Base-by-base conservation (phyloP, 148 eudicot species). In the Simmondsia chinensis region DNA sequence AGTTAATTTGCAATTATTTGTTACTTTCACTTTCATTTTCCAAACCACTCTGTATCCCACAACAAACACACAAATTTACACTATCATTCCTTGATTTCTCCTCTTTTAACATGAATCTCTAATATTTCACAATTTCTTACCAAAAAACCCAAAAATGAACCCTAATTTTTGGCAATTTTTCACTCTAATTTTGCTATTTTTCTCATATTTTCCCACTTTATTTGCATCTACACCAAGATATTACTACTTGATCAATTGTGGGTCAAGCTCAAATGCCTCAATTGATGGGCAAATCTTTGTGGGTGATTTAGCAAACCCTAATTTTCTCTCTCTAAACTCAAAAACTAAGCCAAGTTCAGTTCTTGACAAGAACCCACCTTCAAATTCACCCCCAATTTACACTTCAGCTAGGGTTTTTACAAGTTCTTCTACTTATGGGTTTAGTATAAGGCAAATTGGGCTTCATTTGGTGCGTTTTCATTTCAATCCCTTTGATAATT, bases 391-490 rank as follows among this genome's bases (percentile, higher is more conserved):
- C 37, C 17, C 35, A 15, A 48, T 91, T 60, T 82, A 85, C 70
- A 50, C 16, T 26, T 57, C 83, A 20, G 94, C 99, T 20, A 71
- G 94, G 47, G 78, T 85, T 38, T 91, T 85, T 52, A 52, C 72
- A n/a, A 38, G 52, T 8, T 20, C 68, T n/a, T 60, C 75, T 4
- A 63, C 64, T 10, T 91, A 85, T 43, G 41, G n/a, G 11, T 77
- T 91, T 50, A 48, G 10, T 7, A 60, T 91, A 34, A 64, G 48
- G 42, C 66, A 70, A 25, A 6, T 21, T 17, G 99, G 95, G 18
- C 47, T 68, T 51, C 85, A 82, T 40, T 68, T 91, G 59, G 77
- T 86, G 47, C 82, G 99, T 33, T 43, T 91, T 16, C 99, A 91
- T 64, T 91, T 91, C 47, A 67, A 54, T 3, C 89, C 89, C 0